Base-by-base conservation (phyloP, 2,329 filamentous ascomycete species). In the Phoma sp. region DNA sequence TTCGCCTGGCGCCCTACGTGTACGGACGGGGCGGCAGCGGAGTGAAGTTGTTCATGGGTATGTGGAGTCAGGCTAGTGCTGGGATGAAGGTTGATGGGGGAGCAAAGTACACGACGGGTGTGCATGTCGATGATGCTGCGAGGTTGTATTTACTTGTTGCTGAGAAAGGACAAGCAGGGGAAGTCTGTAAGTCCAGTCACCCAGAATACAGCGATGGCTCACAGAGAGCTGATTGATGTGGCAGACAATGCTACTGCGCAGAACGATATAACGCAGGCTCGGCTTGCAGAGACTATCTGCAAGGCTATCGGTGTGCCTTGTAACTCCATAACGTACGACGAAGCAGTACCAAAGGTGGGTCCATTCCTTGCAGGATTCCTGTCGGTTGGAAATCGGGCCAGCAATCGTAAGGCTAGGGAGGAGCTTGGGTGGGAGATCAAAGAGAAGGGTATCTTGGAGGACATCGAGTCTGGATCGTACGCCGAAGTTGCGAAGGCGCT, bases 61-160 rank as follows among this genome's bases (percentile, higher is more conserved):
- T 74, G 48, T 69, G 77, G 50, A 72, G 76, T 64, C 17, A 56
- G 10, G 59, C 67, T 4, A 72, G 69, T 61, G 13, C 51, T 66
- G 39, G 43, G 12, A 37, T 57, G 27, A 62, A 60, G 24, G 74
- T 76, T 6, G 61, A 65, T 12, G 50, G 51, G 0, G 59, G 58
- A 0, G 32, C 31, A 62, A 69, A 1, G 41, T 61, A 5, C 66
- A 73, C 49, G 54, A 79, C 58, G 63, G 71, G 39, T 64, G 73
- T 78, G 15, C 74, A 82, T 54, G 74, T 81, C 1, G 75, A 80
- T 27, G 80, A 81, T 62, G 77, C 75, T 4, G 79, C 78, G 6
- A 55, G 68, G 2, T 57, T 80, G 21, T 80, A 77, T 50, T 62
- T 81, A 8, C 69, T 77, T 0, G 74, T 72, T 0, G 67, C 71